A percentile compares a stretch with the other conserved stretches of the same genome.
phyloP scores from a whole-genome alignment of 345 rosid genomes.

The Hibiscus syriacus region DNA sequence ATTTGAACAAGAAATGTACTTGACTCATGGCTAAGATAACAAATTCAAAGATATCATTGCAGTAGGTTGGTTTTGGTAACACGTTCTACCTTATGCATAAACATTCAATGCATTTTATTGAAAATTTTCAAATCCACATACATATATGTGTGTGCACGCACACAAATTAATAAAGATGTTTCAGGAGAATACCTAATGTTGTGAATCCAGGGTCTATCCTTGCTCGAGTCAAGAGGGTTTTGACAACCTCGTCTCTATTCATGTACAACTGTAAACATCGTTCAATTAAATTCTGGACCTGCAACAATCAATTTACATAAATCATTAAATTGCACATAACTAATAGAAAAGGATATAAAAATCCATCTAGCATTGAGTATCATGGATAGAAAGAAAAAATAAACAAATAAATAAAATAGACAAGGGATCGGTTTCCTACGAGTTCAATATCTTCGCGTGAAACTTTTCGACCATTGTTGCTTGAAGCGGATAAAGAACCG shows the following conservation, averaged over 20 bases:
- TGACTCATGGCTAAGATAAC: background rate
- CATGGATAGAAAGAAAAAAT: background rate
- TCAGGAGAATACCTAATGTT: slow-evolving; percentile 39
- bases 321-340: background rate
- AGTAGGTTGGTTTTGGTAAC: background rate
- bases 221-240: slow-evolving; percentile 62
- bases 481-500: slow-evolving; percentile 77
- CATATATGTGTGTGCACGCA: background rate
- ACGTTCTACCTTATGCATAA: background rate
- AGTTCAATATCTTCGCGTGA: slow-evolving; percentile 95
- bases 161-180: background rate
- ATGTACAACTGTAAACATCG: slow-evolving; percentile 69
- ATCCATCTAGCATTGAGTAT: background rate
- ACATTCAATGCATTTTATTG: background rate
- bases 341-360: background rate
- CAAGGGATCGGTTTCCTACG: slow-evolving; percentile 28
- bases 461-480: slow-evolving; percentile 81
- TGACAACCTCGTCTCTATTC: slow-evolving; percentile 73
- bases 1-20: background rate
- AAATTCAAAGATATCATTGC: slow-evolving; percentile 1
- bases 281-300: slow-evolving; percentile 81
- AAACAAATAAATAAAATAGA: background rate
- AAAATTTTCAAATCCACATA: background rate
- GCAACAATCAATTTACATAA: slow-evolving; percentile 18
- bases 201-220: slow-evolving; percentile 85